A percentile compares a stretch with the other conserved stretches of the same genome.
phyloP scores from a whole-genome alignment of 2,329 filamentous ascomycete species.

The Penicillium expansum region DNA sequence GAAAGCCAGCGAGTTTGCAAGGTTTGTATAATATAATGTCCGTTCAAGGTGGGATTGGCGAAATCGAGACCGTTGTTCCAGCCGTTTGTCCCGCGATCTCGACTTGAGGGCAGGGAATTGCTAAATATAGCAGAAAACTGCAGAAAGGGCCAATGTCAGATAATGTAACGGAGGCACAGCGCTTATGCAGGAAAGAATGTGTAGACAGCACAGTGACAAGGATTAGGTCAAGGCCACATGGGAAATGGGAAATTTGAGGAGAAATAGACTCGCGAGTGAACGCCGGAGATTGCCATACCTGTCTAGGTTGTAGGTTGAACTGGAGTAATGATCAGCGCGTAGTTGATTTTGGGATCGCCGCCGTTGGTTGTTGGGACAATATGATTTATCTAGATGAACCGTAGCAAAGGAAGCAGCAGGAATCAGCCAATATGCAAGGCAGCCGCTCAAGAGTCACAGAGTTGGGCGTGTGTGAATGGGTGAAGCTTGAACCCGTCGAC shows the following conservation, averaged over 20 bases:
- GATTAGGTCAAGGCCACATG: conserved; percentile 1
- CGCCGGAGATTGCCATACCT: conserved; percentile 23
- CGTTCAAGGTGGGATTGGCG: conserved; percentile 3
- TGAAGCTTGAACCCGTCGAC: conserved; percentile 17
- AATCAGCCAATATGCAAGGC: conserved; percentile 4
- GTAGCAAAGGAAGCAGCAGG: conserved; percentile 7
- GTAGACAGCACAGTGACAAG: conserved; percentile 3
- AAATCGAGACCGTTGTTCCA: conserved; percentile 20
- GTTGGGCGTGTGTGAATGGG: conserved; percentile 14
- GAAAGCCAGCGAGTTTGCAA: not conserved
- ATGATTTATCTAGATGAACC: not conserved
- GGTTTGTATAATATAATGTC: not conserved
- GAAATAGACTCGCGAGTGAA: conserved; percentile 8
- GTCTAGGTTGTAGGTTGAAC: conserved; percentile 6
- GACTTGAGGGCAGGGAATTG: conserved; percentile 25
- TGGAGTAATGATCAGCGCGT: conserved; percentile 27
- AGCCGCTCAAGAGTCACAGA: conserved; percentile 7
- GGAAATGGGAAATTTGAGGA: not conserved
- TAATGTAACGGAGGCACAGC: conserved; percentile 22
- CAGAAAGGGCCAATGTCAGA: conserved; percentile 27
- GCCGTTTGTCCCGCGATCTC: conserved; percentile 24
- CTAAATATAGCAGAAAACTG: conserved; percentile 39
- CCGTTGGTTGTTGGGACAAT: not conserved
- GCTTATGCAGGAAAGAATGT: conserved; percentile 16
- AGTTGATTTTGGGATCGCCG: not conserved